These are phyloP conservation scores for Pulveroboletus ravenelii DNA, from an alignment of 768 basidiomycete species.

Conservation along the genomic window DNA sequence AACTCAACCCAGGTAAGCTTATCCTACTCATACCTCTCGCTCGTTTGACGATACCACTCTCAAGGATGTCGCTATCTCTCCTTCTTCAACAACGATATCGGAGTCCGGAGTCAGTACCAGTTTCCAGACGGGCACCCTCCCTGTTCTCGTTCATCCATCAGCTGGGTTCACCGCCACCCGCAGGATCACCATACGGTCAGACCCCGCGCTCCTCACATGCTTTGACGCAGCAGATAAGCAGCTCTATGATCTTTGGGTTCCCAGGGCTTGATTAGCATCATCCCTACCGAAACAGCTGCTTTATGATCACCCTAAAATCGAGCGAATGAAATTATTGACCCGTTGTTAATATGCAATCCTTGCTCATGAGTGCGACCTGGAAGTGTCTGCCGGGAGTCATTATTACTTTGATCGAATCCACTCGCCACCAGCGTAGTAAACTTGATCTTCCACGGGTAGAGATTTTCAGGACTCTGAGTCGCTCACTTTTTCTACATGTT, in stretches of 20 bases:
- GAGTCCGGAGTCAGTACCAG: conserved; percentile 23
- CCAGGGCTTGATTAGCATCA: conserved; percentile 24
- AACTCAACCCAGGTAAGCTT: conserved; percentile 15
- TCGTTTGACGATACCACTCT: background rate
- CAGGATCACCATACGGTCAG: conserved; percentile 52
- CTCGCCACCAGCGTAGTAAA: background rate
- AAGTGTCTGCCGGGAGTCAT: background rate
- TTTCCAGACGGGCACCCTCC: conserved; percentile 17
- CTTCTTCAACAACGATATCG: conserved; percentile 31
- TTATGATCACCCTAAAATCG: background rate
- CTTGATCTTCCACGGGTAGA: too few species aligned
- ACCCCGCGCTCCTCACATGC: conserved; percentile 62
- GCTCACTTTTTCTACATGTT: too few species aligned
- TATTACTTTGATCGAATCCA: background rate
- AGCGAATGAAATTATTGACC: background rate
- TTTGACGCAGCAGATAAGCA: conserved; percentile 76
- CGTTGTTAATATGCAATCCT: background rate
- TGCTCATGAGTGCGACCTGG: background rate
- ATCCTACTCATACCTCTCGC: background rate
- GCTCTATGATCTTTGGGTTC: conserved; percentile 74
- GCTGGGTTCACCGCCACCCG: conserved; percentile 27
- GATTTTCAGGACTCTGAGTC: too few species aligned
- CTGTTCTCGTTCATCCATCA: conserved; percentile 16
- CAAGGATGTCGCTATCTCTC: conserved; percentile 19
- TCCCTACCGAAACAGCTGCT: background rate